Conservation (phyloP, 192 early-diverging fungal genomes). For the Kickxella alabastrina region DNA sequence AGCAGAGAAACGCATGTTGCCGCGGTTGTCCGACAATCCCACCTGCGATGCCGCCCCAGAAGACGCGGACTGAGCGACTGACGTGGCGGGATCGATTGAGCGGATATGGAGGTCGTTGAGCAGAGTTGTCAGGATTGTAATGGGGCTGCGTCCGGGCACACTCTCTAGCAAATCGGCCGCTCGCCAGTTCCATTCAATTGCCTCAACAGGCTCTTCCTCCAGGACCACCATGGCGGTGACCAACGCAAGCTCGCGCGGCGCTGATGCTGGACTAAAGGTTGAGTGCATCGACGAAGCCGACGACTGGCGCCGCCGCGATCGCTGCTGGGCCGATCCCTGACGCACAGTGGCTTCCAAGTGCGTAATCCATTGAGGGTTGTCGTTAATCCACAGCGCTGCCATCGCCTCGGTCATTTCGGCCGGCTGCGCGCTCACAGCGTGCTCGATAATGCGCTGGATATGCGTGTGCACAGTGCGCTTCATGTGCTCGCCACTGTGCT, state of each 20-base stretch:
- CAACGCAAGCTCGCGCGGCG: constrained; percentile 1
- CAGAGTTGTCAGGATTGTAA: constrained; percentile 18
- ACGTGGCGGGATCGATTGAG: constrained; percentile 3
- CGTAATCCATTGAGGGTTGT: constrained; percentile 44
- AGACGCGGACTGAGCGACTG: constrained; percentile 2
- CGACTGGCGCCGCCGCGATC: constrained; percentile 13
- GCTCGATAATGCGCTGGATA: constrained; percentile 25
- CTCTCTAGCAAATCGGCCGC: constrained; percentile 35
- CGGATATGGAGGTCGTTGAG: constrained; percentile 31
- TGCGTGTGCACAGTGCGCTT: constrained; percentile 17
- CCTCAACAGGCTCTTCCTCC: constrained; percentile 14
- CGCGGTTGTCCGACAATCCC: neutral
- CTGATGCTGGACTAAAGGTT: neutral
- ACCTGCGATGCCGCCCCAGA: constrained; percentile 3
- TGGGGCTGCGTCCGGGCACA: constrained; percentile 25
- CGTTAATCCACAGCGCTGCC: constrained; percentile 32
- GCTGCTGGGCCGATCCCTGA: neutral
- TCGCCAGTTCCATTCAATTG: constrained; percentile 42
- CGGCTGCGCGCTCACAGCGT: constrained; percentile 17
- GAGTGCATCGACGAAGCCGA: constrained; percentile 31
- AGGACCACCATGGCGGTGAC: neutral
- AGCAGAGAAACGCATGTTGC: constrained; percentile 2
- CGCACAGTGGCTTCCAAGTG: constrained; percentile 11
- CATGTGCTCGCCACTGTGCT: constrained; percentile 5
- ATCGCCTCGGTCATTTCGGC: constrained; percentile 31